Conservation (phyloP, 352 stramenopile genomes). For the Aphanomyces astaci region DNA sequence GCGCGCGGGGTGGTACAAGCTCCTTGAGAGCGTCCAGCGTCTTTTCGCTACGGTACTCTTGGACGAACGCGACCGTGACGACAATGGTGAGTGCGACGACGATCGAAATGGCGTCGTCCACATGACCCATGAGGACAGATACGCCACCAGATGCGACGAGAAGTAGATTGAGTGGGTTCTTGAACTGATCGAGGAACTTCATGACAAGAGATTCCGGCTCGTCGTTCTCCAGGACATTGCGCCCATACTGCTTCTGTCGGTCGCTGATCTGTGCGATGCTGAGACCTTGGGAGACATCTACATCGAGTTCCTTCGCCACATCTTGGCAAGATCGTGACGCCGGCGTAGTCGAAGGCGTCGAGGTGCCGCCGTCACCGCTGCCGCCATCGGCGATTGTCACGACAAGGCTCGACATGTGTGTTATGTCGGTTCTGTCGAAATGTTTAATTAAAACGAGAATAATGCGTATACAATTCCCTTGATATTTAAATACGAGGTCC, state of each 20-base stretch:
- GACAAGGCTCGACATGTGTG: too few relatives aligned
- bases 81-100: conserved; percentile 94
- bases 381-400: not conserved
- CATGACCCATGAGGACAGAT: conserved; percentile 89
- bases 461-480: too few relatives aligned
- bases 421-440: too few relatives aligned
- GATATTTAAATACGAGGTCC: too few relatives aligned
- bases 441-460: too few relatives aligned
- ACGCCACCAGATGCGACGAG: conserved; percentile 88
- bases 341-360: not conserved
- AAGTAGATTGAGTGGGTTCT: conserved; percentile 95
- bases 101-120: conserved; percentile 94
- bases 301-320: conserved; percentile 49
- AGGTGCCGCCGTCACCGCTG: not conserved
- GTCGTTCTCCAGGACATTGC: conserved; percentile 62
- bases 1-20: conserved; percentile 65
- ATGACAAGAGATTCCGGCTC: conserved; percentile 80
- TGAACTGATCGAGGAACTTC: conserved; percentile 93
- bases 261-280: conserved; percentile 43
- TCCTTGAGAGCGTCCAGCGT: conserved; percentile 77
- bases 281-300: conserved; percentile 59
- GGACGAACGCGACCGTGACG: conserved; percentile 92
- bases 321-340: conserved; percentile 48
- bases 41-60: conserved; percentile 83
- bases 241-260: conserved; percentile 56